Percentiles rank a stretch among this genome's conserved stretches.
Conservation (phyloP, 495 filamentous ascomycete species). For the Hyaloscypha variabilis region DNA sequence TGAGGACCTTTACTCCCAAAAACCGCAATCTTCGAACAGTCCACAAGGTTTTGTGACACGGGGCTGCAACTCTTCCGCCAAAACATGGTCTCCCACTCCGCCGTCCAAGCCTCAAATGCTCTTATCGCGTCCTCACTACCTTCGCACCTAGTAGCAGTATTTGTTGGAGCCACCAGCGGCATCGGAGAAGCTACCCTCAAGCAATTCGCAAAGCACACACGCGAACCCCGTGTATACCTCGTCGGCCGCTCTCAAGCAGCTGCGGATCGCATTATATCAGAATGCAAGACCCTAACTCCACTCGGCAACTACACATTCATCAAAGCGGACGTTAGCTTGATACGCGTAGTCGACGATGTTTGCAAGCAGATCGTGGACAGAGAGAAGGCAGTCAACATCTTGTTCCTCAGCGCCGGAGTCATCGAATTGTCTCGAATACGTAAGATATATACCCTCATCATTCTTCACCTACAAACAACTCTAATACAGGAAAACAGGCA, state of each 20-base stretch:
- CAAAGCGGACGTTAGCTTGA: slow-evolving; percentile 29
- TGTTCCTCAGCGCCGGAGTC: slow-evolving; percentile 32
- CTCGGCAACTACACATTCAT: slow-evolving; percentile 30
- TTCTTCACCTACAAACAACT: too few relatives aligned
- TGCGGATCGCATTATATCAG: slow-evolving; percentile 39
- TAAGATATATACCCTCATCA: slow-evolving; percentile 7
- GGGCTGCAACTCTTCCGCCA: too few relatives aligned
- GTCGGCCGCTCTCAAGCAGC: slow-evolving; percentile 44
- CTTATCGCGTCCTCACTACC: slow-evolving; percentile 8
- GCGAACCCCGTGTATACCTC: slow-evolving; percentile 36
- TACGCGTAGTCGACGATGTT: slow-evolving; percentile 30
- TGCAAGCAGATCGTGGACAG: slow-evolving; percentile 29
- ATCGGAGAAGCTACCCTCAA: slow-evolving; percentile 41
- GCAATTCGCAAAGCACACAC: slow-evolving; percentile 32
- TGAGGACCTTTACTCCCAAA: too few relatives aligned
- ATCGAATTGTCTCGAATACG: background rate
- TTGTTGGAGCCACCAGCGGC: slow-evolving; percentile 46
- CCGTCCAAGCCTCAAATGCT: slow-evolving; percentile 16
- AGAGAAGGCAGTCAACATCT: slow-evolving; percentile 30
- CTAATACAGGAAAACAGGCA: too few relatives aligned
- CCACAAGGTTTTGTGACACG: too few relatives aligned
- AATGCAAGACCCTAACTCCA: slow-evolving; percentile 27
- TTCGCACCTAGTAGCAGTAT: slow-evolving; percentile 21
- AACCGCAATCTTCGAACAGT: too few relatives aligned
- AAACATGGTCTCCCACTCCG: too few relatives aligned